Base-by-base conservation (phyloP, 2,329 filamentous ascomycete genomes). In the Ceratocystis colombiana region DNA sequence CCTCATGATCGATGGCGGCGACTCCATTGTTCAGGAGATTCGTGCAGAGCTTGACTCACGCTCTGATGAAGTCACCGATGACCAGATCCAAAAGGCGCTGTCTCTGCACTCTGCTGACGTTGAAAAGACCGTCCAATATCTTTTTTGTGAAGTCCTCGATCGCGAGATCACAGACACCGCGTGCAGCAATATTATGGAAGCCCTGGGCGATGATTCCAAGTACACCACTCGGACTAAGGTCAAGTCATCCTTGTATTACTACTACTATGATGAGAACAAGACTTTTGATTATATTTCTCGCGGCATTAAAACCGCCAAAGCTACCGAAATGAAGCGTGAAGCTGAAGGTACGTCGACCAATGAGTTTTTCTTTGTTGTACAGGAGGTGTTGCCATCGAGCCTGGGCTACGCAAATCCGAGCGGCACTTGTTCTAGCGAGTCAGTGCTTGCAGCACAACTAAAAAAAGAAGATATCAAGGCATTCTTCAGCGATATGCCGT, bases 401-500 rank as follows among this genome's bases (percentile, higher is more conserved):
- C 33, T 20, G 55, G 61, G 61, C 28, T 63, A 63, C 50, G 25
- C 22, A 30, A 25, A 5, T 33, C 30, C 17, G 20, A 25, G 33
- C 20, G 25, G 53, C 50, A 53, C 20, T 45, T 48, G 61, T 45
- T 63, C 15, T 33, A 50, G 61, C 46, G 30, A 37, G 30, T 25
- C 62, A 37, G 62, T 22, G 30, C 37, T 55, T 37, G 62, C 22
- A 33, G 17, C 25, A 33, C 67, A 28, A 44, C 48, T 10, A 44
- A 61, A 64, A 61, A 37, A 15, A n/a, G 8, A 48, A 44, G 8
- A 65, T 44, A 61, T 65, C 53, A 61, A 45, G 55, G 61, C 67
- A 79, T 89, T 92, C 75, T 99, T 96, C 74, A 77, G 79, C 72
- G 92, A 96, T 72, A 88, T 88, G 73, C 89, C 92, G 0, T 99